Conservation (phyloP, 805 yeast species). For the Saccharomyces eubayanus region DNA sequence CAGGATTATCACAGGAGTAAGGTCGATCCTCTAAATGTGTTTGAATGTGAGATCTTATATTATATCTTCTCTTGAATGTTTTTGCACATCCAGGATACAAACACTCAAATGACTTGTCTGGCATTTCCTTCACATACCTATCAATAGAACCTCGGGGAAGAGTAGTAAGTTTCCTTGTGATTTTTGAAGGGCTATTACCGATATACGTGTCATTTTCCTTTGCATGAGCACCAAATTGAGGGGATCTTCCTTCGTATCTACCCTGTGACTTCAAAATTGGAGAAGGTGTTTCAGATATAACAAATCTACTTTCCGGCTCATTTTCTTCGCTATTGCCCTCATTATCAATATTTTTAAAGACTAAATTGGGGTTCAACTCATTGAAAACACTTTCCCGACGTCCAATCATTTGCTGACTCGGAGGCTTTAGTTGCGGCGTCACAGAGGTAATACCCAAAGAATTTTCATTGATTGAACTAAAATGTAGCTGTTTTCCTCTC, state of each 20-base stretch:
- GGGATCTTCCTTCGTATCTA: constrained; percentile 20
- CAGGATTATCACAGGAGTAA: constrained; percentile 54
- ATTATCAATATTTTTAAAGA: background rate
- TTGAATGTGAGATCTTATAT: constrained; percentile 90
- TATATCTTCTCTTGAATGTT: constrained; percentile 78
- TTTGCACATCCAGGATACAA: constrained; percentile 72
- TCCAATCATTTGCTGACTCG: background rate
- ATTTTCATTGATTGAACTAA: constrained; percentile 4
- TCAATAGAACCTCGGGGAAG: constrained; percentile 88
- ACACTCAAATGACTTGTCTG: constrained; percentile 67
- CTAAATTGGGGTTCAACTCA: background rate
- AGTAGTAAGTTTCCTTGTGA: constrained; percentile 28
- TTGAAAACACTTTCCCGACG: constrained; percentile 1
- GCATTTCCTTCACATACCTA: constrained; percentile 72
- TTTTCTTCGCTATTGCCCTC: constrained; percentile 1
- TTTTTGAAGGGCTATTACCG: constrained; percentile 18
- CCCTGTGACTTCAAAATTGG: constrained; percentile 37
- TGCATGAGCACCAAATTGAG: constrained; percentile 11
- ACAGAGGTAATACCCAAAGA: background rate
- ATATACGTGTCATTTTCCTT: constrained; percentile 2
- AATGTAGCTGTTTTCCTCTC: constrained; percentile 5
- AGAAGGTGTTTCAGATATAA: constrained; percentile 35
- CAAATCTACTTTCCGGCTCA: constrained; percentile 30
- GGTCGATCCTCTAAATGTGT: constrained; percentile 95
- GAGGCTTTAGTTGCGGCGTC: constrained; percentile 5